Percentiles rank a stretch among this genome's conserved stretches.
Conservation (phyloP, 1,139 yeast genomes). For the Tardiomyces digboiensis region DNA sequence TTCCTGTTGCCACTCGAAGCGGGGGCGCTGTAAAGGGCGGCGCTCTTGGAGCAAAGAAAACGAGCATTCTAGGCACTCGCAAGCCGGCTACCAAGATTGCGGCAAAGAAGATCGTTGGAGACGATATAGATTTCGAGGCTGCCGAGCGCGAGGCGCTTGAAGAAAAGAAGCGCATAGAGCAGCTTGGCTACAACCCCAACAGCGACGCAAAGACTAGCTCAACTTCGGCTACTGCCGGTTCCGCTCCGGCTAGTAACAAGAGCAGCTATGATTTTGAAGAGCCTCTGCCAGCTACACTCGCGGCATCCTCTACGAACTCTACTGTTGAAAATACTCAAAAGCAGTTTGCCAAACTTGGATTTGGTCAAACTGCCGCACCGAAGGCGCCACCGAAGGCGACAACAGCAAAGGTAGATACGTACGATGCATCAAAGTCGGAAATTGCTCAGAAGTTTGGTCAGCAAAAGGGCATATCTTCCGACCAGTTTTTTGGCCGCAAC, state of each 20-base stretch:
- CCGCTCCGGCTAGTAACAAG: constrained; percentile 3
- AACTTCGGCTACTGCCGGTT: constrained; percentile 6
- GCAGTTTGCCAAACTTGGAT: constrained; percentile 24
- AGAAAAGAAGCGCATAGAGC: constrained; percentile 67
- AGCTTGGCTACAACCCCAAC: constrained; percentile 63
- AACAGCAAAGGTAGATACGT: constrained; percentile 31
- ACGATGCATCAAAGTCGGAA: constrained; percentile 22
- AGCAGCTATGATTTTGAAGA: not conserved
- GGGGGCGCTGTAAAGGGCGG: constrained; percentile 12
- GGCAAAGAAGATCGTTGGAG: constrained; percentile 35
- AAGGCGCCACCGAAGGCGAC: constrained; percentile 12
- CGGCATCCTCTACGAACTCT: constrained; percentile 3
- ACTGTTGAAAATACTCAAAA: constrained; percentile 1
- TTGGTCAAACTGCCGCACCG: constrained; percentile 29
- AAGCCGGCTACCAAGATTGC: constrained; percentile 24
- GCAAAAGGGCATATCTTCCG: constrained; percentile 94
- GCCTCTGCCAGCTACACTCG: constrained; percentile 3
- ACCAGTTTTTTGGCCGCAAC: constrained; percentile 88
- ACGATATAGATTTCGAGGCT: constrained; percentile 84
- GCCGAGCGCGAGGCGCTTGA: constrained; percentile 79
- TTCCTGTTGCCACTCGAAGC: constrained; percentile 14
- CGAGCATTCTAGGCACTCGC: constrained; percentile 23
- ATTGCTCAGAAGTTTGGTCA: constrained; percentile 60
- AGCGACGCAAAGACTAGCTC: constrained; percentile 13
- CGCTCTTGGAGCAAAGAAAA: constrained; percentile 9